Evolutionary conservation across 2,329 filamentous ascomycete species (phyloP).

Genomic region (Xylaria multiplex): DNA sequence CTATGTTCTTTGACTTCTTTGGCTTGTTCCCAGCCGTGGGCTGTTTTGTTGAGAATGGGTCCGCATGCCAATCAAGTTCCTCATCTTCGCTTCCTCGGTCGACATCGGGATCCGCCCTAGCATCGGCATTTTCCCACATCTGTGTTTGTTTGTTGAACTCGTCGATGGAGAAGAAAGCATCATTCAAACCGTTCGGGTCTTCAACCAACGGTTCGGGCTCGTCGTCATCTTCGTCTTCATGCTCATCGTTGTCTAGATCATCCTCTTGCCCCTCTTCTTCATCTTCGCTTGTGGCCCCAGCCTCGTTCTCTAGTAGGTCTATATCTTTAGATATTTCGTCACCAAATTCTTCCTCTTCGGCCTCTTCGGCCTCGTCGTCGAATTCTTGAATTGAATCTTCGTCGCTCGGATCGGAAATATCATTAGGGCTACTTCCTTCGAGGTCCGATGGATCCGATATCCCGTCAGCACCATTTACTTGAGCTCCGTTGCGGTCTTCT

Average conservation of each 20-base stretch:
- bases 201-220: slow-evolving; percentile 68
- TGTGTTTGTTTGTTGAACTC: slow-evolving; percentile 96
- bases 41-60: slow-evolving; percentile 68
- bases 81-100: slow-evolving; percentile 84
- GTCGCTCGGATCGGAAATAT: slow-evolving; percentile 41
- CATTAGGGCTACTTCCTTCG: slow-evolving; percentile 40
- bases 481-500: slow-evolving; percentile 64
- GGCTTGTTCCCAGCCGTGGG: slow-evolving; percentile 44
- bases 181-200: slow-evolving; percentile 88
- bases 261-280: slow-evolving; percentile 53
- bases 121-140: slow-evolving; percentile 87
- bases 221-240: slow-evolving; percentile 38
- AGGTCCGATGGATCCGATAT: slow-evolving; percentile 51
- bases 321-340: slow-evolving; percentile 48
- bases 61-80: slow-evolving; percentile 85
- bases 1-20: slow-evolving; percentile 50
- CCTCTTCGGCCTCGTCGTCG: slow-evolving; percentile 12
- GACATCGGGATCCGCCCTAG: slow-evolving; percentile 77
- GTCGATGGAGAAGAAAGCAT: slow-evolving; percentile 98
- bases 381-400: slow-evolving; percentile 43
- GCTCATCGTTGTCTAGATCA: slow-evolving; percentile 58
- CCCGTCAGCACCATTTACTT: slow-evolving; percentile 57
- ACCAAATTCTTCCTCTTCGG: slow-evolving; percentile 38
- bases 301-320: slow-evolving; percentile 38
- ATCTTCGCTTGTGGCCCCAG: slow-evolving; percentile 42